phyloP scores from a whole-genome alignment of 202 grass and related monocot genomes.

The Panicum hallii region DNA sequence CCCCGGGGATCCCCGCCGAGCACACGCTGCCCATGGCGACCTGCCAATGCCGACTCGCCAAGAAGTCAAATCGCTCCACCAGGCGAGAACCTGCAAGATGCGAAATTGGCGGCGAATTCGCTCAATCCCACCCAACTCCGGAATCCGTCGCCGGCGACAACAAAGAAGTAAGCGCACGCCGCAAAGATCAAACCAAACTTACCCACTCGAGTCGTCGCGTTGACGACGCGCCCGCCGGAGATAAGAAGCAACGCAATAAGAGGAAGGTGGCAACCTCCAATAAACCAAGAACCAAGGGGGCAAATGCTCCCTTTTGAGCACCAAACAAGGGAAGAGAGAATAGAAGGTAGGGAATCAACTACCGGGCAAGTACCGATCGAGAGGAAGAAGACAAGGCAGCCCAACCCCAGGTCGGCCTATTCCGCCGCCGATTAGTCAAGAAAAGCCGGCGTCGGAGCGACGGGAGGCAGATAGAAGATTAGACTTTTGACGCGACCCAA shows the following conservation, averaged over 20 bases:
- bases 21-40: slow-evolving; percentile 60
- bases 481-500: slow-evolving; percentile 35
- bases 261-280: slow-evolving; percentile 11
- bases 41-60: slow-evolving; percentile 28
- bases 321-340: slow-evolving; percentile 13
- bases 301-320: background rate
- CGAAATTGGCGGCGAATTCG: slow-evolving; percentile 12
- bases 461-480: background rate
- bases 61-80: slow-evolving; percentile 29
- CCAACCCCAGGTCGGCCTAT: background rate
- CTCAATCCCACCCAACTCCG: slow-evolving; percentile 11
- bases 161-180: background rate
- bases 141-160: background rate
- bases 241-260: slow-evolving; percentile 4
- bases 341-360: slow-evolving; percentile 9
- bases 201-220: slow-evolving; percentile 28
- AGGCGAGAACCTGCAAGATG: slow-evolving; percentile 20
- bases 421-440: slow-evolving; percentile 42
- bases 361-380: slow-evolving; percentile 18
- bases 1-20: slow-evolving; percentile 58
- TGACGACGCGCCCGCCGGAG: slow-evolving; percentile 24
- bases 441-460: slow-evolving; percentile 38
- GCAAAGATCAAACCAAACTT: slow-evolving; percentile 23
- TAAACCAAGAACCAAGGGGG: slow-evolving; percentile 11
- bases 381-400: slow-evolving; percentile 27